These are phyloP conservation scores for Boletus smithii DNA, from an alignment of 1,284 basidiomycete species.

Conservation along the genomic window DNA sequence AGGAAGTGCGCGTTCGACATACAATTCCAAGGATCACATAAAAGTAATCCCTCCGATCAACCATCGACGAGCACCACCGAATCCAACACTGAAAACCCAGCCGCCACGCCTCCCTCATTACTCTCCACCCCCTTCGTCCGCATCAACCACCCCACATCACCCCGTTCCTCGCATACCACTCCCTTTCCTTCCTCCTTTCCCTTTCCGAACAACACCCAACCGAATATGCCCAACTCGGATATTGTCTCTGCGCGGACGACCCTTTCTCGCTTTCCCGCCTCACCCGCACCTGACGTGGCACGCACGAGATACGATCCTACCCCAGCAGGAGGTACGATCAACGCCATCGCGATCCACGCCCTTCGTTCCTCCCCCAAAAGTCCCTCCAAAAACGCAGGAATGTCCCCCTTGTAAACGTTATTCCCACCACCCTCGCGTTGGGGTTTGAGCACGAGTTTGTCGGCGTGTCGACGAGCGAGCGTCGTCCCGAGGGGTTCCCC, in stretches of 20 bases:
- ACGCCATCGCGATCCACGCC: constrained; percentile 93
- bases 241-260: constrained; percentile 68
- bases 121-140: constrained; percentile 91
- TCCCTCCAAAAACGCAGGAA: constrained; percentile 70
- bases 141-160: constrained; percentile 83
- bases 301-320: constrained; percentile 74
- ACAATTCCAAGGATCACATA: too few species aligned
- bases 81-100: constrained; percentile 80
- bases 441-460: constrained; percentile 85
- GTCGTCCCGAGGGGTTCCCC: constrained; percentile 25
- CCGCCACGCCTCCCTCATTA: constrained; percentile 57
- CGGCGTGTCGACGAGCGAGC: constrained; percentile 50
- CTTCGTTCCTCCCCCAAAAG: constrained; percentile 56
- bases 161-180: constrained; percentile 29
- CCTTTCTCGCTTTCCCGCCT: constrained; percentile 7
- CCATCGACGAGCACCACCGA: constrained; percentile 64
- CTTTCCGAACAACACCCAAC: constrained; percentile 76
- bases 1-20: too few species aligned
- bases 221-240: constrained; percentile 91
- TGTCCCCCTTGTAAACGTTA: constrained; percentile 87
- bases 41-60: constrained; percentile 2
- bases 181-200: constrained; percentile 8
- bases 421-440: constrained; percentile 97
- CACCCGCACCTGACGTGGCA: constrained; percentile 36
- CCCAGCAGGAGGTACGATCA: constrained; percentile 75